A percentile compares a stretch with the other conserved stretches of the same genome.
These are phyloP conservation scores for Marasmius fiardii DNA, from an alignment of 1,284 basidiomycete species.

Conservation along the genomic window DNA sequence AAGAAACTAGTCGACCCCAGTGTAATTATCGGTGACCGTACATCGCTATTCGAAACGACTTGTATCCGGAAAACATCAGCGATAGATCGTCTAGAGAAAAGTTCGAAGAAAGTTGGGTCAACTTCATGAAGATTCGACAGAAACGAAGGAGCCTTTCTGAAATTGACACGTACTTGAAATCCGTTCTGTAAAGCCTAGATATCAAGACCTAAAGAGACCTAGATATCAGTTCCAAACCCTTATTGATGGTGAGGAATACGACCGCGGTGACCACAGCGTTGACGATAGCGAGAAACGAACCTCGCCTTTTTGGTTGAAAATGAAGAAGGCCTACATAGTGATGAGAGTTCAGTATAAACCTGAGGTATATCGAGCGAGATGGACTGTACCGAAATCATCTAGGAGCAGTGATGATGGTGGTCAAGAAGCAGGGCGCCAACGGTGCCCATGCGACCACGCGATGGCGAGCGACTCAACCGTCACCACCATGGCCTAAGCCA, in stretches of 20 bases:
- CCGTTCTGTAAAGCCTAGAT: slow-evolving; percentile 87
- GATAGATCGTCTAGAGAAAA: slow-evolving; percentile 80
- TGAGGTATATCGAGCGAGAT: neutral
- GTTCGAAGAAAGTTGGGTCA: slow-evolving; percentile 44
- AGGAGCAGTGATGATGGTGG: neutral
- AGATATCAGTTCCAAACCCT: neutral
- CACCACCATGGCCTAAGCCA: no score
- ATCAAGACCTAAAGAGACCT: slow-evolving; percentile 73
- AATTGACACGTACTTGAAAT: slow-evolving; percentile 75
- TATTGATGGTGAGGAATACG: no score
- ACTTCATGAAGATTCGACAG: slow-evolving; percentile 14
- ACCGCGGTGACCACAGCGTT: no score
- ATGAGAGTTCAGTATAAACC: neutral
- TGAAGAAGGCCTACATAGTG: slow-evolving; percentile 81
- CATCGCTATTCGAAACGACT: slow-evolving; percentile 96
- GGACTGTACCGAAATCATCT: slow-evolving; percentile 1
- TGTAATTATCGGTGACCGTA: slow-evolving; percentile 96
- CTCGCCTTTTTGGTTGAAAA: slow-evolving; percentile 98
- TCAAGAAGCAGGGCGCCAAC: neutral
- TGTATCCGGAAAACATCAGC: slow-evolving; percentile 97
- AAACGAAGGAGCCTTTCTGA: neutral
- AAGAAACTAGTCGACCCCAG: slow-evolving; percentile 97
- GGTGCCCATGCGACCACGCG: no score
- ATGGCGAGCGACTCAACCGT: no score
- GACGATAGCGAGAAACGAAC: slow-evolving; percentile 48